These are phyloP conservation scores for Salmacisia buchloeana DNA, from an alignment of 1,284 basidiomycete species.

Conservation along the genomic window DNA sequence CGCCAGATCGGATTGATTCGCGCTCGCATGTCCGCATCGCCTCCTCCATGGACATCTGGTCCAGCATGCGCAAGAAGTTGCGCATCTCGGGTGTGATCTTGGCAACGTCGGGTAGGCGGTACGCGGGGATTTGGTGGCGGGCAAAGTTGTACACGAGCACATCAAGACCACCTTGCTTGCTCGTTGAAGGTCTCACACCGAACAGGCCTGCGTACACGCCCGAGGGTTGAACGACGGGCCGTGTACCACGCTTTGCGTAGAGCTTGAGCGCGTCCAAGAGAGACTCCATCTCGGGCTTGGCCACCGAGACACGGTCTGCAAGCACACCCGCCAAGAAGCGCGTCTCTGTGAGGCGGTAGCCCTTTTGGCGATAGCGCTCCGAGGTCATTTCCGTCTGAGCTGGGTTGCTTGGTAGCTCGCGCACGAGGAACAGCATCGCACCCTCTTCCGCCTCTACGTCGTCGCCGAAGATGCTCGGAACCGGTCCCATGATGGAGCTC, in stretches of 20 bases:
- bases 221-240: conserved; percentile 55
- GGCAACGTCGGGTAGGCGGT: conserved; percentile 55
- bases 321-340: conserved; percentile 55
- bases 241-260: conserved; percentile 55
- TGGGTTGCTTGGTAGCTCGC: conserved; percentile 50
- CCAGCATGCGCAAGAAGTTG: conserved; percentile 52
- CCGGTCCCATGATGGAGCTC: conserved; percentile 34
- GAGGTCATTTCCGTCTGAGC: conserved; percentile 8
- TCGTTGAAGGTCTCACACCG: conserved; percentile 54
- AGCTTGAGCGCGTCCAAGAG: conserved; percentile 55
- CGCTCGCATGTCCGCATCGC: conserved; percentile 52
- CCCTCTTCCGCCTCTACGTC: conserved; percentile 51
- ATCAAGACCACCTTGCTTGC: conserved; percentile 49
- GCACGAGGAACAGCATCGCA: conserved; percentile 56
- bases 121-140: conserved; percentile 57
- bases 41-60: conserved; percentile 53
- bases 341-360: conserved; percentile 56
- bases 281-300: conserved; percentile 54
- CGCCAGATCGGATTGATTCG: conserved; percentile 48
- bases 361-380: conserved; percentile 54
- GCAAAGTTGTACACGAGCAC: conserved; percentile 57
- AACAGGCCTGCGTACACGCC: conserved; percentile 56
- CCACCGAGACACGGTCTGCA: conserved; percentile 54
- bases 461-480: conserved; percentile 37
- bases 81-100: conserved; percentile 52